Base-by-base conservation (phyloP, 108 stramenopile species). In the Stephanodiscus minutulus region DNA sequence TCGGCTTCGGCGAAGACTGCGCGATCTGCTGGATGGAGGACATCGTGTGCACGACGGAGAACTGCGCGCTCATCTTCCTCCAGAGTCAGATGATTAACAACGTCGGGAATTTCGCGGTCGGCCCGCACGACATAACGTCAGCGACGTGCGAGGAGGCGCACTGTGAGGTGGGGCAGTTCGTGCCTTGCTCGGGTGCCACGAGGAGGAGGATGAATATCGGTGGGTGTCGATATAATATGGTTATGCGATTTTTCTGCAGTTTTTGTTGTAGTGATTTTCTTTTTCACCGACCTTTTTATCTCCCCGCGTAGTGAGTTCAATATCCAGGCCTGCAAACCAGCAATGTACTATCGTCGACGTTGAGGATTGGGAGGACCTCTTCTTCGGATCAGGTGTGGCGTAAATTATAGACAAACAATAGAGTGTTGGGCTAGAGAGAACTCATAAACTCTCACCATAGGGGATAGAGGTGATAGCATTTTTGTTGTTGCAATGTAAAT, bases 1-100 rank as follows among this genome's bases (percentile, higher is more conserved):
- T 83, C 49, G 83, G 83, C 1, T 86, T 83, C 60, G 48, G 56
- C 10, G 54, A 59, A 21, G 72, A 77, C 6, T 86, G 85, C 44
- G 77, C 85, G 35, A 20, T 29, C 17, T 86, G 85, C 60, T 86
- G 85, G 85, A 77, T 79, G 61, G 74, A 70, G 52, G 85, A 86
- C 55, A 70, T 83, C 60, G 43, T 83, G 0, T 86, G 85, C 28
- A 82, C 85, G n/a, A 81, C 68, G 61, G 66, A 77, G 13, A 66
- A 86, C 44, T 86, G 85, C 47, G 69, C 79, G 4, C 83, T 77
- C 43, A 81, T 86, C 33, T 86, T 78, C 61, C 62, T 86, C 17
- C 85, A 86, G 76, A 41, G 68, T 18, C 66, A 72, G 56, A 76
- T 83, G 58, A 83, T 77, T 7, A 83, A 83, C 54, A 77, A 66